phyloP scores from a whole-genome alignment of 2,329 filamentous ascomycete species.

The Penicillium sclerotigenum region DNA sequence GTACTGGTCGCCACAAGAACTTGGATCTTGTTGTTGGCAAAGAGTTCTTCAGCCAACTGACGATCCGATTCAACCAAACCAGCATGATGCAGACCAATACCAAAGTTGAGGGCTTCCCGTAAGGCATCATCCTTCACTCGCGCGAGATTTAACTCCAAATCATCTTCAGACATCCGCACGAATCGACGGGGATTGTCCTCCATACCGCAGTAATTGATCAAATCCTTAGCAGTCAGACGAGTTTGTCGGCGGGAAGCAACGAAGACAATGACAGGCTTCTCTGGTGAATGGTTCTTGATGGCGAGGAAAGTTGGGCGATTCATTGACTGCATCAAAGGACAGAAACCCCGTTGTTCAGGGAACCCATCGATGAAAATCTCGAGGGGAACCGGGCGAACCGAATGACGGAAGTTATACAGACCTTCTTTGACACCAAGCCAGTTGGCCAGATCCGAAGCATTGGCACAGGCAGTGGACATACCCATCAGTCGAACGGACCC shows the following conservation, averaged over 20 bases:
- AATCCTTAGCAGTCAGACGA: slow-evolving; percentile 86
- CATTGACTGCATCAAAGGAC: slow-evolving; percentile 98
- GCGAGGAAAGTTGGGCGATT: slow-evolving; percentile 94
- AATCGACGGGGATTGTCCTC: slow-evolving; percentile 95
- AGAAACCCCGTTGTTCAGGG: slow-evolving; percentile 90
- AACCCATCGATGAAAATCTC: slow-evolving; percentile 98
- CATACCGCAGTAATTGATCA: slow-evolving; percentile 98
- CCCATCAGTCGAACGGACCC: slow-evolving; percentile 84
- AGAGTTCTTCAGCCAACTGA: slow-evolving; percentile 87
- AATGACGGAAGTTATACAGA: slow-evolving; percentile 95
- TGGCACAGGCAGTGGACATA: slow-evolving; percentile 99
- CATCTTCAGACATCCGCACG: slow-evolving; percentile 90
- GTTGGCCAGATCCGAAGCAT: slow-evolving; percentile 87
- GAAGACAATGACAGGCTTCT: slow-evolving; percentile 97
- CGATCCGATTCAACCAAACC: slow-evolving; percentile 94
- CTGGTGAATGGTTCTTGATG: slow-evolving; percentile 92
- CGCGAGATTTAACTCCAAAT: slow-evolving; percentile 80
- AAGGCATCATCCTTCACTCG: slow-evolving; percentile 91
- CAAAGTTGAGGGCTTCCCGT: slow-evolving; percentile 91
- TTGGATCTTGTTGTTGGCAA: slow-evolving; percentile 96
- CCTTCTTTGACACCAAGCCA: slow-evolving; percentile 97
- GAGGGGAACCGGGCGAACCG: slow-evolving; percentile 89
- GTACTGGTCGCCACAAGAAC: slow-evolving; percentile 95
- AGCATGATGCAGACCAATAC: slow-evolving; percentile 94
- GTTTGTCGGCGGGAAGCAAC: slow-evolving; percentile 95